Percentiles rank a stretch among this genome's conserved stretches.
These are phyloP conservation scores for Rhododendron griersonianum DNA, from an alignment of 148 eudicot species.

Conservation along the genomic window DNA sequence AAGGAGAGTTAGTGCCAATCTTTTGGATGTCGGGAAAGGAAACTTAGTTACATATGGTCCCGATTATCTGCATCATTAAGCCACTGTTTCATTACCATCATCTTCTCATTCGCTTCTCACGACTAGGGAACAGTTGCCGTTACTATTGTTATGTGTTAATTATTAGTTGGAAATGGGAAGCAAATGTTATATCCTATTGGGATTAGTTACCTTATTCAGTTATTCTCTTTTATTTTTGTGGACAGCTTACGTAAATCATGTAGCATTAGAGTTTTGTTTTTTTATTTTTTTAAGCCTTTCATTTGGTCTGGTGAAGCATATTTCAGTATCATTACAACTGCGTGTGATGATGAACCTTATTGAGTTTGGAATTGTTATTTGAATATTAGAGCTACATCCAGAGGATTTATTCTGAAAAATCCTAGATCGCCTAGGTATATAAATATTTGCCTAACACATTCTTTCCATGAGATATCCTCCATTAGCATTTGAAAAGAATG, in stretches of 20 bases:
- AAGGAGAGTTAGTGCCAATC: not conserved
- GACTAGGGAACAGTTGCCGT: not conserved
- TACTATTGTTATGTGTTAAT: not conserved
- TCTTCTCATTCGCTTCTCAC: not conserved
- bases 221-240: no score
- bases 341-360: not conserved
- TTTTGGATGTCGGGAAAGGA: not conserved
- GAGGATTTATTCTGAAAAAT: no score
- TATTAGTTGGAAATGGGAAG: not conserved
- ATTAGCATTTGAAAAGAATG: no score
- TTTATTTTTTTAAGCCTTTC: no score
- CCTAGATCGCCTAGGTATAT: no score
- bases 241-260: no score
- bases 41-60: not conserved
- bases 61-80: not conserved
- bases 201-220: not conserved
- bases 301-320: not conserved
- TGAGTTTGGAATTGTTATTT: not conserved
- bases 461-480: not conserved
- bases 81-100: not conserved
- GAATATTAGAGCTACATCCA: not conserved
- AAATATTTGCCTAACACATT: no score
- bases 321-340: not conserved
- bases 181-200: not conserved
- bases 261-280: no score